Percentiles rank a stretch among this genome's conserved stretches.
Evolutionary conservation across 306 rosid genomes (phyloP).

Genomic region (Vicia sativa): DNA sequence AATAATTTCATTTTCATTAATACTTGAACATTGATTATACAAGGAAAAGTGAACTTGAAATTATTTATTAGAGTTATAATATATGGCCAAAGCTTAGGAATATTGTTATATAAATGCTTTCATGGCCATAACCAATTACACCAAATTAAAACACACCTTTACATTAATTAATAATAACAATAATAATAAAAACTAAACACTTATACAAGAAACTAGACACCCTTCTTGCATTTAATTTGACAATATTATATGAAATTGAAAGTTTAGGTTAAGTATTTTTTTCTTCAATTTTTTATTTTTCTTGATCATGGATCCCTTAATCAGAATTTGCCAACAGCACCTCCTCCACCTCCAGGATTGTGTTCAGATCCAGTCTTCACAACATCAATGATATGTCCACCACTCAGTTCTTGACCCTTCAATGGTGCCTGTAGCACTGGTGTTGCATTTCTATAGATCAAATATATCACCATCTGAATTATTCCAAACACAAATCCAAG

Average conservation of each 20-base stretch:
- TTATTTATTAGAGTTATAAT: conserved; percentile 23
- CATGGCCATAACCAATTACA: conserved; percentile 30
- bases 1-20: conserved; percentile 42
- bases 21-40: conserved; percentile 39
- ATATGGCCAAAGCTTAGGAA: conserved; percentile 33
- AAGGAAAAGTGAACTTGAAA: conserved; percentile 39
- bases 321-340: conserved; percentile 40
- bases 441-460: conserved; percentile 65
- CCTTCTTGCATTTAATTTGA: conserved; percentile 38
- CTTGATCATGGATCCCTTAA: conserved; percentile 16
- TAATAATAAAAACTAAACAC: conserved; percentile 36
- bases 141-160: conserved; percentile 46
- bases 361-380: conserved; percentile 46
- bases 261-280: conserved; percentile 36
- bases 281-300: neutral
- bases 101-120: conserved; percentile 10
- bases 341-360: conserved; percentile 12
- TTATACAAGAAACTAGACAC: conserved; percentile 34
- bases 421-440: conserved; percentile 46
- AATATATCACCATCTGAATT: conserved; percentile 75
- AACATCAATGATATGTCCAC: conserved; percentile 67
- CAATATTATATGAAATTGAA: conserved; percentile 27
- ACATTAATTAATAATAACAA: conserved; percentile 24
- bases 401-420: conserved; percentile 61
- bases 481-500: conserved; percentile 87